These are phyloP conservation scores for Dalbergia oliveri DNA, from an alignment of 306 rosid genomes.

Conservation along the genomic window DNA sequence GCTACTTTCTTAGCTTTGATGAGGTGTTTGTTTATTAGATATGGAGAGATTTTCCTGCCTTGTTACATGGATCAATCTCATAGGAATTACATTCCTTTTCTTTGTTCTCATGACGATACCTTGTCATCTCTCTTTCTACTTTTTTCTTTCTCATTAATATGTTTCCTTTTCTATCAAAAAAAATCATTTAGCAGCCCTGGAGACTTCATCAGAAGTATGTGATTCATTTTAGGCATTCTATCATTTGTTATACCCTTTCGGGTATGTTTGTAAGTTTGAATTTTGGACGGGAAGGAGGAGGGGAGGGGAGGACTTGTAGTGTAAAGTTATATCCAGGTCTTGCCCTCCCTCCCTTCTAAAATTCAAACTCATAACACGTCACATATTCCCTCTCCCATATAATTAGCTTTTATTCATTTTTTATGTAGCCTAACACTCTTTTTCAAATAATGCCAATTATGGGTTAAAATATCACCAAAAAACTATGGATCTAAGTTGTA, in stretches of 20 bases:
- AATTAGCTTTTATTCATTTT: slow-evolving; percentile 16
- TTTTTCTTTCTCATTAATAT: neutral
- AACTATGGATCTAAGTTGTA: neutral
- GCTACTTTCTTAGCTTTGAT: neutral
- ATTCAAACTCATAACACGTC: too few species aligned
- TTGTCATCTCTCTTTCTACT: too few species aligned
- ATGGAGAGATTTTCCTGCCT: neutral
- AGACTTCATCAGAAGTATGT: neutral
- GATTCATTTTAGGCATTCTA: slow-evolving; percentile 1
- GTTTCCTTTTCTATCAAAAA: neutral
- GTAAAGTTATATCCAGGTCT: too few species aligned
- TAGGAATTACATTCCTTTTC: too few species aligned
- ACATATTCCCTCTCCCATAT: neutral
- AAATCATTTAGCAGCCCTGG: neutral
- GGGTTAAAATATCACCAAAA: neutral
- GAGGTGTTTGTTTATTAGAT: neutral
- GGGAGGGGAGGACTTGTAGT: too few species aligned
- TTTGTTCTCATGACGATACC: neutral
- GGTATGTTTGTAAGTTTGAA: too few species aligned
- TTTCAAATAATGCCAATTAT: neutral
- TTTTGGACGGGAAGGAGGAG: too few species aligned
- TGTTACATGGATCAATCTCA: too few species aligned
- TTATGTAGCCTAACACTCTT: slow-evolving; percentile 11
- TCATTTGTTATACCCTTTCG: neutral
- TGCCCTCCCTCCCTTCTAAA: too few species aligned